Base-by-base conservation (phyloP, 2,329 filamentous ascomycete species). In the Alternaria sp. region DNA sequence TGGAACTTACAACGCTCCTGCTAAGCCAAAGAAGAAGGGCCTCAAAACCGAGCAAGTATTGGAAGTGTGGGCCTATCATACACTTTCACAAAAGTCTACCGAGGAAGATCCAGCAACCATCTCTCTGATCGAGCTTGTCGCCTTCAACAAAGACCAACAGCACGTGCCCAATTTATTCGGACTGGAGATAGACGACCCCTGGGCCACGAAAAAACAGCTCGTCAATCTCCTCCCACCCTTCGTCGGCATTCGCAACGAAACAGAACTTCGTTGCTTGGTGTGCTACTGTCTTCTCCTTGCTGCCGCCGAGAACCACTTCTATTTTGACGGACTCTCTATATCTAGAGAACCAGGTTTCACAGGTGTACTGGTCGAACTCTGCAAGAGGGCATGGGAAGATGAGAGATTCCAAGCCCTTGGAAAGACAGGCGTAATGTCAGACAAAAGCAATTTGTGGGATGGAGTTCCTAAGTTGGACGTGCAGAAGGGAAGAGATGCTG, bases 201-300 rank as follows among this genome's bases (percentile, higher is more conserved):
- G 45, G 45, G 45, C 20, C 7, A 18, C 22, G 28, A 49, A 49
- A 14, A 54, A 34, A 44, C 10, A 34, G 32, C 9, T n/a, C 14
- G 27, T 54, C 14, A 14, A 16, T 18, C 27, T 54, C 16, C 18
- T 54, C 6, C 40, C 28, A 18, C 4, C 30, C 11, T 54, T 54
- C 40, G 12, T 18, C 25, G 18, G 44, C 18, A 16, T 54, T 18
- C 52, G 28, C 18, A 45, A 44, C 20, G 30, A 25, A n/a, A 38
- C 40, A 16, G 52, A 54, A 25, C 28, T 54, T 40, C 10, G 28
- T 16, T 54, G 28, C 32, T 38, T 36, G 9, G 40, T 54, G 18
- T 16, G 40, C 16, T 54, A 54, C 40, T 54, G 52, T 20, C 32
- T 20, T 12, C 12, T 45, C 14, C 52, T 54, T 16, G 41, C 52